Base-by-base conservation (phyloP, 371 early-diverging fungal species). In the Conidiobolus incongruus region DNA sequence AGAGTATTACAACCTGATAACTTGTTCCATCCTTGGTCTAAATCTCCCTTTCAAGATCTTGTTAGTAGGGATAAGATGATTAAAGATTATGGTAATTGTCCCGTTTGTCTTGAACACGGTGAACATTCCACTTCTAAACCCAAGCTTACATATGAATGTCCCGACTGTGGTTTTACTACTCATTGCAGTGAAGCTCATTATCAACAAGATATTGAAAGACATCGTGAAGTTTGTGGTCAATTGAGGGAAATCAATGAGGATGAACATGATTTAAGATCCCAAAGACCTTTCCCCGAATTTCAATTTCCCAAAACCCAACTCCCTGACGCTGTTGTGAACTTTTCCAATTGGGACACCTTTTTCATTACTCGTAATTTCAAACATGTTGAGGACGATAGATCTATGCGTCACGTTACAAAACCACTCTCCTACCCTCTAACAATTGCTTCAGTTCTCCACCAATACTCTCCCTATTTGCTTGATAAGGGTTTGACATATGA, bases 121-220 rank as follows among this genome's bases (percentile, higher is more conserved):
- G 20, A 12, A 37, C 44, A 40, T 21, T 17, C 16, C 21, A 21
- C 29, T 35, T 8, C 36, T 52, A 52, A 19, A 29, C 38, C 26
- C 42, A 50, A 39, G 58, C 50, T 57, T 19, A 77, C 80, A 13
- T 77, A 61, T 45, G 79, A 76, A 51, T 84, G 84, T 51, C 77
- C 82, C 11, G 73, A 75, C 37, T 84, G 84, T 54, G 84, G 84
- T 21, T 77, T 74, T 44, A 82, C 84, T 32, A 84, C 84, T 6
- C 84, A 84, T 50, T 84, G 84, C 53, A 64, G 66, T 44, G 66
- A 71, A 44, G 68, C 72, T 40, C 84, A 84, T 56, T 79, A 79
- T 64, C 47, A 61, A 26, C 52, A 57, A 48, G 81, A 73, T 32
- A 56, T 55, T 40, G 58, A 58, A 20, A 62, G 70, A 7, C 75